phyloP scores from a whole-genome alignment of 2,329 filamentous ascomycete genomes.

The Thermothelomyces thermophilus region DNA sequence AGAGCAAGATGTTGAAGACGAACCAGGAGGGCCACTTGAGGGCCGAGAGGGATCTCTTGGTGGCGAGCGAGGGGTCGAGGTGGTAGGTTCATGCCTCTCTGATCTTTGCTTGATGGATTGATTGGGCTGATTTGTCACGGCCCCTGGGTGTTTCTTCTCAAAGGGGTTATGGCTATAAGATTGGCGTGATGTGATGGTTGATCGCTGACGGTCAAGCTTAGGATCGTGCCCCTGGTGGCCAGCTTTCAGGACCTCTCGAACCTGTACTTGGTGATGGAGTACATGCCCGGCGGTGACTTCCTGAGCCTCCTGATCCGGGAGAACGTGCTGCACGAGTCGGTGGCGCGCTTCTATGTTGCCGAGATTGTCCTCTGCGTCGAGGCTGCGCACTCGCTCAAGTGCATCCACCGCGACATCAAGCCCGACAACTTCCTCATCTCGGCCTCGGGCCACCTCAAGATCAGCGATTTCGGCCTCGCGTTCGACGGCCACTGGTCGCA shows the following conservation, averaged over 20 bases:
- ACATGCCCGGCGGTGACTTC: slow-evolving; percentile 95
- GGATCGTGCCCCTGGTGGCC: slow-evolving; percentile 78
- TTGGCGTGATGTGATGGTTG: no score
- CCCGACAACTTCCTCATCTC: slow-evolving; percentile 95
- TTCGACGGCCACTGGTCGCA: slow-evolving; percentile 96
- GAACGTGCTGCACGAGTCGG: slow-evolving; percentile 70
- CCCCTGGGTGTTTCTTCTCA: no score
- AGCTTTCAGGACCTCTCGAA: slow-evolving; percentile 83
- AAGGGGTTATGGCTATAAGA: no score
- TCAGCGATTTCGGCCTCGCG: slow-evolving; percentile 91
- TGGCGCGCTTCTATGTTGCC: slow-evolving; percentile 80
- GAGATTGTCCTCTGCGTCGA: slow-evolving; percentile 96
- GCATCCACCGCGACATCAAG: slow-evolving; percentile 94
- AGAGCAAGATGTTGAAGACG: slow-evolving; percentile 85
- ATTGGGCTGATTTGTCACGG: no score
- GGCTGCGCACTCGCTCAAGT: slow-evolving; percentile 78
- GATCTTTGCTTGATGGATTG: no score
- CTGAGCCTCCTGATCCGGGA: slow-evolving; percentile 79
- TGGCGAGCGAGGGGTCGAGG: slow-evolving; percentile 76
- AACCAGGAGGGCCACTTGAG: slow-evolving; percentile 88
- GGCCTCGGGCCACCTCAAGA: slow-evolving; percentile 82
- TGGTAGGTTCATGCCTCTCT: slow-evolving; percentile 46
- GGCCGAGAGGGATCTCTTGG: slow-evolving; percentile 86
- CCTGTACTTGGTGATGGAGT: slow-evolving; percentile 95
- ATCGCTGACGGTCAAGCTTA: slow-evolving; percentile 27